Evolutionary conservation across 129 eudicot genomes (phyloP), one percentile per base, ranked within the genome.

Genomic region (Flaveria robusta): DNA sequence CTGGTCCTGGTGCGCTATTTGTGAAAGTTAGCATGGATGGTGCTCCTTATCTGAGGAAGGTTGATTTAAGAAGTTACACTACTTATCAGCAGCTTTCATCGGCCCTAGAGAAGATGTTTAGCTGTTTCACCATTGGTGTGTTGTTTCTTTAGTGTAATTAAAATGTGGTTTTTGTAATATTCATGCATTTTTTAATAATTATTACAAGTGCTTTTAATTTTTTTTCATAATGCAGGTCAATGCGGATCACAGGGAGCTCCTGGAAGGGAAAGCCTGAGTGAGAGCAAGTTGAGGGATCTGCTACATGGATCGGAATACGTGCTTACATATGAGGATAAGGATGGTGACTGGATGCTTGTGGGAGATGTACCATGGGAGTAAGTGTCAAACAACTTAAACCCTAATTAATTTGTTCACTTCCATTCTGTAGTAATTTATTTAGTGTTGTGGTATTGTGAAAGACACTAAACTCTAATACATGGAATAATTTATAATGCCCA

Each of bases 321-420:
- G 66, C 91, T 90, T 59, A 88, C 98, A 2, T 93, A 90, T 23
- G 96, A 93, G 82, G 98, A 93, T 75, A 93, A 93, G 71, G 98
- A 93, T 85, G 98, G 95, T 68, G 98, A 93, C 70, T 93, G 98
- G 98, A 93, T 93, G 98, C 98, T 93, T 73, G 98, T 93, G 11
- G 98, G 98, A 58, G 98, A 93, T 86, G 98, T 93, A 42, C 98
- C 98, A 3, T 93, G 96, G 98, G 96, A 93, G 96, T 92, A 86
- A 89, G 97, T 65, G 22, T 50, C 23, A 15, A 59, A 67, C 72
- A 66, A 63, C 23, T 63, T 29, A 63, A 59, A 9, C 43, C 41
- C 41, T 56, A 19, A 49, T 14, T 63, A 63, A 15, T 63, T 74
- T 64, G 13, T 71, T 62, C 47, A 22, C 62, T 51, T 19, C 15